A percentile compares a stretch with the other conserved stretches of the same genome.
Conservation (phyloP, 73 alveolate genomes). For the Tetrahymena malaccensis region DNA sequence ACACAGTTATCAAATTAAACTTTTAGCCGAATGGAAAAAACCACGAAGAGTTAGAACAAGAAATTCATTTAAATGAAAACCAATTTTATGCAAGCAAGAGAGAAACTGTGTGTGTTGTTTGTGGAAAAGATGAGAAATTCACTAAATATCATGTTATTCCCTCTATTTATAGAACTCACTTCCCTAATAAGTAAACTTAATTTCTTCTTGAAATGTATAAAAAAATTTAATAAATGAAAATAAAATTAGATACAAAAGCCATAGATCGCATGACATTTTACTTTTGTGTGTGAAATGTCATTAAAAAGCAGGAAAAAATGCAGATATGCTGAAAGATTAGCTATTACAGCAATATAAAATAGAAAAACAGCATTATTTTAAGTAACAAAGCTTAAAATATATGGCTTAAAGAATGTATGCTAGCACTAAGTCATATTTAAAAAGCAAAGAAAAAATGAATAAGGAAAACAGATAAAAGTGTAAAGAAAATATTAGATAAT, state of each 20-base stretch:
- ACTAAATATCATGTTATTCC: constrained; percentile 18
- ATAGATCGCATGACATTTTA: constrained; percentile 92
- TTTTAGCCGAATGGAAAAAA: constrained; percentile 32
- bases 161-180: not conserved
- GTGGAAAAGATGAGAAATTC: constrained; percentile 28
- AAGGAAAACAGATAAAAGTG: not conserved
- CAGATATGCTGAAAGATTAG: constrained; percentile 59
- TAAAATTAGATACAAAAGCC: constrained; percentile 68
- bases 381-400: not conserved
- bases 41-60: constrained; percentile 10
- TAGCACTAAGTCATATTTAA: not conserved
- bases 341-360: constrained; percentile 63
- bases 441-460: not conserved
- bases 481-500: not conserved
- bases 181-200: not conserved
- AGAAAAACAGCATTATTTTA: not conserved
- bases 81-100: constrained; percentile 13
- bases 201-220: not conserved
- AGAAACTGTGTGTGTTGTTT: constrained; percentile 33
- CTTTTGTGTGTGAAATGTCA: constrained; percentile 91
- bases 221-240: not conserved
- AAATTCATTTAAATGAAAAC: not conserved
- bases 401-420: not conserved
- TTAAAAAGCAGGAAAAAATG: constrained; percentile 73
- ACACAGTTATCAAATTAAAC: constrained; percentile 3